Evolutionary conservation across 805 yeast genomes (phyloP).

Genomic region (Nadsonia fulvescens): DNA sequence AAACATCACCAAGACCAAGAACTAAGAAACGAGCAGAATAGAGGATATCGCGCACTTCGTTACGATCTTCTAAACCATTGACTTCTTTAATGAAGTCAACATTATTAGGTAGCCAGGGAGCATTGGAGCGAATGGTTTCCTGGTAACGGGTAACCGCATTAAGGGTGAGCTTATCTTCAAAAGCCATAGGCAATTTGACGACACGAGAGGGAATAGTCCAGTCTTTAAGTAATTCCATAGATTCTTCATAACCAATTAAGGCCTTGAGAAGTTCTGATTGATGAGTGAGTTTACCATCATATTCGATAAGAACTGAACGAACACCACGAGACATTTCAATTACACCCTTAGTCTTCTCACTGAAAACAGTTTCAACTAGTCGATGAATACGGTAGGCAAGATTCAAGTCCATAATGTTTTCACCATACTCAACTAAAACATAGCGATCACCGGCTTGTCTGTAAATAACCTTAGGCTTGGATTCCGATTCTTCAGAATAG

Average conservation of each 20-base stretch:
- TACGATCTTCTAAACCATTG: conserved; percentile 53
- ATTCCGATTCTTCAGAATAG: conserved; percentile 26
- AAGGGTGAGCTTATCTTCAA: conserved; percentile 78
- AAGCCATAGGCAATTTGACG: conserved; percentile 84
- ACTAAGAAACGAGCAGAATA: conserved; percentile 85
- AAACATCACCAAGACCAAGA: conserved; percentile 90
- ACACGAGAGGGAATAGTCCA: conserved; percentile 80
- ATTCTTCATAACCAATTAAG: conserved; percentile 57
- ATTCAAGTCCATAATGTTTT: conserved; percentile 69
- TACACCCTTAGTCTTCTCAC: conserved; percentile 53
- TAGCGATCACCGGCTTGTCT: conserved; percentile 97
- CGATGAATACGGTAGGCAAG: conserved; percentile 71
- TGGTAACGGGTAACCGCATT: conserved; percentile 81
- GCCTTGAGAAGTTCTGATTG: conserved; percentile 47
- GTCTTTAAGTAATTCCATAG: conserved; percentile 50
- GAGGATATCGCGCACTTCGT: conserved; percentile 64
- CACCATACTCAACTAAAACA: conserved; percentile 83
- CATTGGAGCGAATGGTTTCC: conserved; percentile 82
- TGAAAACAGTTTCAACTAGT: conserved; percentile 54
- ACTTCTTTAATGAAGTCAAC: conserved; percentile 88
- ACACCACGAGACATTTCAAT: conserved; percentile 97
- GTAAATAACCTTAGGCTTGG: conserved; percentile 57
- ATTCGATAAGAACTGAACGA: conserved; percentile 82
- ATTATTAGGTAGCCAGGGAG: conserved; percentile 97
- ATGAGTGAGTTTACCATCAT: conserved; percentile 38